These are phyloP conservation scores for Boechera stricta DNA, from an alignment of 345 rosid genomes.

Conservation along the genomic window DNA sequence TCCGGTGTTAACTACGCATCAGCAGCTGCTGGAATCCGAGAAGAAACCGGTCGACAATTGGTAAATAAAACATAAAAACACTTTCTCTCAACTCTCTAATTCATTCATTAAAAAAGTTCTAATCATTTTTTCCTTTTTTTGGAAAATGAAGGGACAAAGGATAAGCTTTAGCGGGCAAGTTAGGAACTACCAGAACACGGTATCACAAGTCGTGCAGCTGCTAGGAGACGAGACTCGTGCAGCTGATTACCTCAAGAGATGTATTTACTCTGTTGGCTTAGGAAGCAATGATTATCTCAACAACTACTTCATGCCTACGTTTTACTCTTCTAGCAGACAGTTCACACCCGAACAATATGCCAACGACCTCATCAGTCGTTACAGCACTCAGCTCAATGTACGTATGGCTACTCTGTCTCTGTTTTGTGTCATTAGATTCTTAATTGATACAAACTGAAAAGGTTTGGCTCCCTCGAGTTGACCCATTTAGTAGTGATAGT, in stretches of 20 bases:
- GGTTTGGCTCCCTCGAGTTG: not conserved
- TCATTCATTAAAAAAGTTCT: too few species aligned
- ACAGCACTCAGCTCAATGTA: constrained; percentile 68
- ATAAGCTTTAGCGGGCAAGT: constrained; percentile 63
- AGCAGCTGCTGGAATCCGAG: constrained; percentile 59
- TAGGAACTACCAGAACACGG: constrained; percentile 67
- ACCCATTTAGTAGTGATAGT: not conserved
- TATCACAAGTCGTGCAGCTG: constrained; percentile 58
- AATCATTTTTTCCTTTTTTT: not conserved
- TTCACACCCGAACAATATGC: constrained; percentile 76
- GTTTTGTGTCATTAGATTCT: constrained; percentile 6
- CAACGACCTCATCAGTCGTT: constrained; percentile 61
- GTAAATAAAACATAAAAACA: constrained; percentile 16
- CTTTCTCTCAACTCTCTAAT: not conserved
- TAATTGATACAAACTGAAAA: not conserved
- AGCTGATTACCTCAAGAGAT: constrained; percentile 65
- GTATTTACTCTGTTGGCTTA: constrained; percentile 78
- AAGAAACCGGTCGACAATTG: constrained; percentile 56
- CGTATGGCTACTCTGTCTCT: not conserved
- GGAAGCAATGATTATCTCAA: constrained; percentile 98
- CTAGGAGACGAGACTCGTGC: constrained; percentile 67
- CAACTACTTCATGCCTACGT: constrained; percentile 86
- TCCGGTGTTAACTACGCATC: constrained; percentile 64
- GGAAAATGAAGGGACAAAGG: constrained; percentile 52
- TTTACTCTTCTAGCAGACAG: constrained; percentile 60